phyloP scores from a whole-genome alignment of 1,284 basidiomycete genomes.

The Vanrija sp. region DNA sequence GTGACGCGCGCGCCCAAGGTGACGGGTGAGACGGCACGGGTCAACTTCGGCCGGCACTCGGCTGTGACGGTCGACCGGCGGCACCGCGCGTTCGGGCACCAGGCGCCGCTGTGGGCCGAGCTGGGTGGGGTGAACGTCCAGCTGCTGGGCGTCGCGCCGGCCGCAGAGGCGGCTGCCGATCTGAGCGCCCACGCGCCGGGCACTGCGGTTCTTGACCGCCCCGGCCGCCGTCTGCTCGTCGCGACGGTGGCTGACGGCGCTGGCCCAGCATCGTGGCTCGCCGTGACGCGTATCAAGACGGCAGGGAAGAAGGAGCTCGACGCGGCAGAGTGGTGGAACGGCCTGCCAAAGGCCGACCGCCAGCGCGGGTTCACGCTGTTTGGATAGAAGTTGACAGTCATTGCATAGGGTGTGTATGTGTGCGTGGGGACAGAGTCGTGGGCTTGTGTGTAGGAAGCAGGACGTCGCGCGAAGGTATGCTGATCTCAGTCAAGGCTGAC shows the following conservation, averaged over 20 bases:
- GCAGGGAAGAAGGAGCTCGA: conserved; percentile 55
- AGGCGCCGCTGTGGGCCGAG: conserved; percentile 54
- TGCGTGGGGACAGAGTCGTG: too few species aligned
- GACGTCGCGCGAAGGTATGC: too few species aligned
- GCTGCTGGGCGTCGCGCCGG: background rate
- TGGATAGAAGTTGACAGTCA: background rate
- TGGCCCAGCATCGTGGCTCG: conserved; percentile 48
- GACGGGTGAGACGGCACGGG: conserved; percentile 54
- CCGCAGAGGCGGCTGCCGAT: conserved; percentile 8
- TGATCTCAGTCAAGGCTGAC: too few species aligned
- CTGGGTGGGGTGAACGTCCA: conserved; percentile 13
- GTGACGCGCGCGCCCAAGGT: conserved; percentile 63
- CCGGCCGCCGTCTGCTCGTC: conserved; percentile 54
- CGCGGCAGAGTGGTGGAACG: conserved; percentile 62
- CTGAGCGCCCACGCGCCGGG: conserved; percentile 5
- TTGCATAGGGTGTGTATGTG: too few species aligned
- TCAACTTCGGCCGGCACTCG: conserved; percentile 64
- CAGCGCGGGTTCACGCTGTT: conserved; percentile 13
- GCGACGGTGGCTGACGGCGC: conserved; percentile 49
- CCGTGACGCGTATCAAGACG: conserved; percentile 58
- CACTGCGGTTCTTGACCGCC: conserved; percentile 49
- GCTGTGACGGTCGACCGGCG: conserved; percentile 55
- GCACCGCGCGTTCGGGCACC: conserved; percentile 69
- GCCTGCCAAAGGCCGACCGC: conserved; percentile 36
- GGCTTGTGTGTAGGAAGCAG: too few species aligned